A percentile compares a stretch with the other conserved stretches of the same genome.
These are phyloP conservation scores for Aspergillus awamori DNA, from an alignment of 2,329 filamentous ascomycete genomes.

Conservation along the genomic window DNA sequence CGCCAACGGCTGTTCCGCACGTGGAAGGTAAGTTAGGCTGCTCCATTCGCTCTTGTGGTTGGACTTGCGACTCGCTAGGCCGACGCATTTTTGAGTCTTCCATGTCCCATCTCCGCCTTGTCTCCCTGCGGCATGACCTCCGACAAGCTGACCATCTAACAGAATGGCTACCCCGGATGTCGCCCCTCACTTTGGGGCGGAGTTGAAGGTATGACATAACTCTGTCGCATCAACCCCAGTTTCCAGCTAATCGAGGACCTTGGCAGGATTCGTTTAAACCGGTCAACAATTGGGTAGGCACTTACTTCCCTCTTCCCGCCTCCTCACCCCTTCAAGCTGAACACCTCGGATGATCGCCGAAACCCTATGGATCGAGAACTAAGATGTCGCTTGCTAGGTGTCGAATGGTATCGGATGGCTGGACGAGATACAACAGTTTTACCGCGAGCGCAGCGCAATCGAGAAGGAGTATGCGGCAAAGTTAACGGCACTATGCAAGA, in stretches of 20 bases:
- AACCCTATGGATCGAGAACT: conserved; percentile 8
- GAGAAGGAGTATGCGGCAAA: conserved; percentile 97
- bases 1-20: neutral
- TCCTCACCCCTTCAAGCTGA: conserved; percentile 19
- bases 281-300: conserved; percentile 79
- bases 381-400: conserved; percentile 55
- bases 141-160: conserved; percentile 18
- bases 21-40: conserved; percentile 10
- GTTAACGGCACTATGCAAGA: conserved; percentile 84
- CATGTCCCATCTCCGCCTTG: conserved; percentile 7
- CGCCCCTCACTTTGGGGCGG: conserved; percentile 84
- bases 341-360: conserved; percentile 13
- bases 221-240: neutral
- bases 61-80: neutral
- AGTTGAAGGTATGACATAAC: conserved; percentile 73
- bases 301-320: neutral
- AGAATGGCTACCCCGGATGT: conserved; percentile 81
- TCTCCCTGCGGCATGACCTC: conserved; percentile 31
- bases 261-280: conserved; percentile 93
- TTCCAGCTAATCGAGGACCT: conserved; percentile 27
- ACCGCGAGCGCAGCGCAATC: conserved; percentile 88
- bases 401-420: conserved; percentile 89
- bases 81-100: conserved; percentile 8
- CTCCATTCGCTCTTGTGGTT: neutral
- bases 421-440: conserved; percentile 95